Conservation (phyloP, 2,329 filamentous ascomycete genomes). For the Gaeumannomyces tritici region DNA sequence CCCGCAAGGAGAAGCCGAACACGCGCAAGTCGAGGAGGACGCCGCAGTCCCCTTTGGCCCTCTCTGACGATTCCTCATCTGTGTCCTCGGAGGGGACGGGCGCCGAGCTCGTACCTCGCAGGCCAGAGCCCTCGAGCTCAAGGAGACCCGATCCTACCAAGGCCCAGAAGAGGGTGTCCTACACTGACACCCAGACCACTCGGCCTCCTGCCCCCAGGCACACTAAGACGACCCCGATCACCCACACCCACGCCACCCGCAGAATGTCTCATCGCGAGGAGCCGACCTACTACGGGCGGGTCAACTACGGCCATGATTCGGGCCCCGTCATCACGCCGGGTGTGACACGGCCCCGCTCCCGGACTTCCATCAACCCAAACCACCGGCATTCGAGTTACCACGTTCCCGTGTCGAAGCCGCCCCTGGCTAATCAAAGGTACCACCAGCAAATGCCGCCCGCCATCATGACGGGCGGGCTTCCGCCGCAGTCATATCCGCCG, state of each 20-base stretch:
- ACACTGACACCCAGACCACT: slow-evolving; percentile 7
- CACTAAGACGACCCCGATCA: slow-evolving; percentile 24
- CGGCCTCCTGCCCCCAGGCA: slow-evolving; percentile 22
- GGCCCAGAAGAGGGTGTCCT: slow-evolving; percentile 14
- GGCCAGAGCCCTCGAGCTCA: slow-evolving; percentile 9
- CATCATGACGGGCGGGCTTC: slow-evolving; percentile 10
- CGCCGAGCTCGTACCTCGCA: not conserved
- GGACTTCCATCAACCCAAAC: slow-evolving; percentile 15
- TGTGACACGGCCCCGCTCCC: slow-evolving; percentile 27
- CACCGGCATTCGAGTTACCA: slow-evolving; percentile 26
- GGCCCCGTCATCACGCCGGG: slow-evolving; percentile 17
- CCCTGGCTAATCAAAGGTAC: slow-evolving; percentile 24
- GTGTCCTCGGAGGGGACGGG: not conserved
- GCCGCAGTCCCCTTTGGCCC: not conserved
- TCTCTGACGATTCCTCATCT: not conserved
- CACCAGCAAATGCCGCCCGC: slow-evolving; percentile 19
- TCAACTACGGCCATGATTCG: slow-evolving; percentile 14
- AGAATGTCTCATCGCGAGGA: slow-evolving; percentile 21
- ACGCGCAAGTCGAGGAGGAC: slow-evolving; percentile 26
- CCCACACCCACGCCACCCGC: slow-evolving; percentile 13
- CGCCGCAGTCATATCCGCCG: slow-evolving; percentile 18
- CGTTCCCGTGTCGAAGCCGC: slow-evolving; percentile 22
- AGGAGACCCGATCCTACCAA: slow-evolving; percentile 12
- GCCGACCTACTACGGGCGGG: slow-evolving; percentile 25
- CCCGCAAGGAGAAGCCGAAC: slow-evolving; percentile 40